A percentile compares a stretch with the other conserved stretches of the same genome.
Conservation (phyloP, 2,329 filamentous ascomycete species). For the Claviceps sp. region DNA sequence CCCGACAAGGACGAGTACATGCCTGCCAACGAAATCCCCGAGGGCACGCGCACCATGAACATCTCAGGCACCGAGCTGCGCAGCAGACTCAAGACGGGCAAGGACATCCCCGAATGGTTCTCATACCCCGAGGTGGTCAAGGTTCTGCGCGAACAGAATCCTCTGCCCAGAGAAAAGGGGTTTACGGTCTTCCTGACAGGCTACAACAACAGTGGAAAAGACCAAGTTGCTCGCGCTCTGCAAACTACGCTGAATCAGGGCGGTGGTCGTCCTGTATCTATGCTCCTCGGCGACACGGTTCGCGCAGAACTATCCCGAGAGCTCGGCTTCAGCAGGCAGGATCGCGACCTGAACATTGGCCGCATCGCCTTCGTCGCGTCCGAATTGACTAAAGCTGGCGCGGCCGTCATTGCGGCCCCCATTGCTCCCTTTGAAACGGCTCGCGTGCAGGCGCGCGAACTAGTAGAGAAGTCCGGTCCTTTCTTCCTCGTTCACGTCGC, state of each 20-base stretch:
- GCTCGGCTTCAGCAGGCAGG: constrained; percentile 85
- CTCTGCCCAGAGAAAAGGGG: constrained; percentile 77
- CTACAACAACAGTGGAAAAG: constrained; percentile 94
- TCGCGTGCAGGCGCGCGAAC: constrained; percentile 64
- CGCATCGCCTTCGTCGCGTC: constrained; percentile 94
- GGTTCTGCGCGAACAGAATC: constrained; percentile 93
- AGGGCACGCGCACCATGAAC: constrained; percentile 74
- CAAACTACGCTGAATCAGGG: constrained; percentile 98
- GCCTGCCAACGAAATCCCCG: constrained; percentile 77
- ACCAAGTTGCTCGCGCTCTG: constrained; percentile 86
- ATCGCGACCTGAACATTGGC: constrained; percentile 87
- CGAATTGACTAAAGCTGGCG: constrained; percentile 83
- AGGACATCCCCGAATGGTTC: constrained; percentile 98
- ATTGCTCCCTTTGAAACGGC: constrained; percentile 85
- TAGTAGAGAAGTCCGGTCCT: constrained; percentile 75
- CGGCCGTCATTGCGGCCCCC: constrained; percentile 89
- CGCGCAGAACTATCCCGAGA: constrained; percentile 86
- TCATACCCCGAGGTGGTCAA: constrained; percentile 97
- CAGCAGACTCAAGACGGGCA: constrained; percentile 76
- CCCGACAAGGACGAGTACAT: constrained; percentile 95
- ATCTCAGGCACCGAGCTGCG: constrained; percentile 87
- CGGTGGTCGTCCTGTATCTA: constrained; percentile 83
- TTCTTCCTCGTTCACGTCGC: constrained; percentile 96
- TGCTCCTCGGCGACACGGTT: constrained; percentile 91
- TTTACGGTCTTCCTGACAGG: constrained; percentile 98